Conservation (phyloP, 1,139 yeast genomes). For the Suhomyces terraborum region DNA sequence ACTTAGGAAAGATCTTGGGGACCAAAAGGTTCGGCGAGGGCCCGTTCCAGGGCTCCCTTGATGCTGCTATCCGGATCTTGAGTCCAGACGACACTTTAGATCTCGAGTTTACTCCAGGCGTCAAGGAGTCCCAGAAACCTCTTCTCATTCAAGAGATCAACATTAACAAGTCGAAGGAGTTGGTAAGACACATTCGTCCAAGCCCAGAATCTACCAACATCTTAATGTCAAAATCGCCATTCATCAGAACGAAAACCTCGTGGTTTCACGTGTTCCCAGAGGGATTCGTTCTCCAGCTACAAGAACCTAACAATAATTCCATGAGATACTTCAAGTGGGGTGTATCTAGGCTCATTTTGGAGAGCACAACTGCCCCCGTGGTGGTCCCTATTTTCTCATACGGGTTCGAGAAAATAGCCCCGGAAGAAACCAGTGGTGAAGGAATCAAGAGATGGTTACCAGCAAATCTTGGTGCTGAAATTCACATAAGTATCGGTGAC, state of each 20-base stretch:
- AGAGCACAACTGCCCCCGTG: slow-evolving; percentile 80
- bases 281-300: slow-evolving; percentile 85
- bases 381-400: slow-evolving; percentile 85
- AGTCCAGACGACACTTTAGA: slow-evolving; percentile 76
- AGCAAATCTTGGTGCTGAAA: slow-evolving; percentile 63
- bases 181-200: slow-evolving; percentile 33
- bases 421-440: slow-evolving; percentile 66
- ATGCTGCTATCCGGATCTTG: slow-evolving; percentile 83
- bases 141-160: slow-evolving; percentile 36
- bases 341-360: slow-evolving; percentile 76
- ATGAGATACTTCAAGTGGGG: slow-evolving; percentile 98
- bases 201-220: slow-evolving; percentile 33
- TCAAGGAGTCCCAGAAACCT: slow-evolving; percentile 31
- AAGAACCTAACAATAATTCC: slow-evolving; percentile 76
- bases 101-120: slow-evolving; percentile 47
- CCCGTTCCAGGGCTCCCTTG: slow-evolving; percentile 88
- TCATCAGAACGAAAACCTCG: slow-evolving; percentile 60
- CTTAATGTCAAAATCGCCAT: slow-evolving; percentile 48
- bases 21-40: slow-evolving; percentile 90
- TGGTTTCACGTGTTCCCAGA: slow-evolving; percentile 98
- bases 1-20: slow-evolving; percentile 83
- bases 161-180: slow-evolving; percentile 17
- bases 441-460: slow-evolving; percentile 63
- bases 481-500: slow-evolving; percentile 72
- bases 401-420: slow-evolving; percentile 86